Evolutionary conservation across 495 filamentous ascomycete genomes (phyloP).

Genomic region (Lentithecium fluviatile): DNA sequence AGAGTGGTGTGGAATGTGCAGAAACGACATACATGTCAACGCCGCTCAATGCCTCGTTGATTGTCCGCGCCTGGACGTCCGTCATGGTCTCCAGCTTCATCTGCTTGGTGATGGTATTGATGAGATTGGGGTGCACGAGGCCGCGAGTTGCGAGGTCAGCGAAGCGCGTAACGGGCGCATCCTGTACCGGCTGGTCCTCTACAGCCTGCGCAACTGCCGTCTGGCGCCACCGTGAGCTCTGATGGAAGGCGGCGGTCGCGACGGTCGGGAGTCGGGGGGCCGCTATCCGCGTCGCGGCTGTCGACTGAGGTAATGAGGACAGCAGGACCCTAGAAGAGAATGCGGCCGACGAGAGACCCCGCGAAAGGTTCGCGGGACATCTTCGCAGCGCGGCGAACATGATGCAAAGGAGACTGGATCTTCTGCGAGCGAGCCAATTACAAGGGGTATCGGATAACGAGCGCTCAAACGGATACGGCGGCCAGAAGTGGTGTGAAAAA

Average conservation of each 20-base stretch:
- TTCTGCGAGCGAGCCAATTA: no score
- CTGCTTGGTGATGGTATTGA: constrained; percentile 65
- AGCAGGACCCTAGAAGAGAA: constrained; percentile 17
- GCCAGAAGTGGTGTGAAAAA: constrained; percentile 12
- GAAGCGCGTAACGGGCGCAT: constrained; percentile 61
- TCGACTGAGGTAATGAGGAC: neutral
- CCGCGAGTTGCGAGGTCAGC: constrained; percentile 61
- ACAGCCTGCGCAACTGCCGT: constrained; percentile 13
- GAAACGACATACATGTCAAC: constrained; percentile 68
- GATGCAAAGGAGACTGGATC: constrained; percentile 9
- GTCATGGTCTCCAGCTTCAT: constrained; percentile 88
- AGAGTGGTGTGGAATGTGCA: constrained; percentile 1
- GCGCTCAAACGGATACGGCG: neutral
- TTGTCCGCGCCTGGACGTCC: constrained; percentile 82
- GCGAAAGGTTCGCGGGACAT: constrained; percentile 41
- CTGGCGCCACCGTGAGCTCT: constrained; percentile 30
- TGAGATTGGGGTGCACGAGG: constrained; percentile 62
- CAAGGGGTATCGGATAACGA: neutral
- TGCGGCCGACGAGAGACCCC: constrained; percentile 25
- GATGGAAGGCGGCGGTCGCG: constrained; percentile 29
- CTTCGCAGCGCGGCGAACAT: constrained; percentile 40
- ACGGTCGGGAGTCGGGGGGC: constrained; percentile 8
- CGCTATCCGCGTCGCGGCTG: constrained; percentile 12
- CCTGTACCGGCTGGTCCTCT: neutral
- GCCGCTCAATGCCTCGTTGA: constrained; percentile 73